Percentiles rank a stretch among this genome's conserved stretches.
phyloP scores from a whole-genome alignment of 2,329 filamentous ascomycete genomes.

The Tolypocladium ovalisporum region DNA sequence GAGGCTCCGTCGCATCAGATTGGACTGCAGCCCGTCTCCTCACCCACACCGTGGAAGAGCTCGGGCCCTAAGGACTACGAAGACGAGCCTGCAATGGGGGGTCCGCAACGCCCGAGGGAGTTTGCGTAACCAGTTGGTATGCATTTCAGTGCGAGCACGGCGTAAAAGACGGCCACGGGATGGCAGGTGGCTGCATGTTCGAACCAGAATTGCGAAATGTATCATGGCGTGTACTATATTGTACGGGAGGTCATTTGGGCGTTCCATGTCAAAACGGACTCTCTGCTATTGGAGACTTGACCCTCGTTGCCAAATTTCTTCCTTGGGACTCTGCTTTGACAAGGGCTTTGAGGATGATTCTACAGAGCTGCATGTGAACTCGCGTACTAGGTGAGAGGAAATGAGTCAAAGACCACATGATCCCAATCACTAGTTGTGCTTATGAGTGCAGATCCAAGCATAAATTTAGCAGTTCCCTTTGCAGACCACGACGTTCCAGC shows the following conservation, averaged over 20 bases:
- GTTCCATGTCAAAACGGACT: background rate
- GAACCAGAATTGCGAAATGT: background rate
- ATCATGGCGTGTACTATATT: background rate
- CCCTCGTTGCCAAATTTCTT: background rate
- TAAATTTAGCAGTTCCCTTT: too few relatives aligned
- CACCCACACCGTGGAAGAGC: conserved; percentile 14
- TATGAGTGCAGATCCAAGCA: too few relatives aligned
- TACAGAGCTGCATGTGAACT: background rate
- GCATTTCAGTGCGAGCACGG: background rate
- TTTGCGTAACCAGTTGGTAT: conserved; percentile 11
- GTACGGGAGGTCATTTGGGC: background rate
- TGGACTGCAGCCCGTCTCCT: conserved; percentile 16
- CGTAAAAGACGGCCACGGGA: background rate
- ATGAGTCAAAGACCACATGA: too few relatives aligned
- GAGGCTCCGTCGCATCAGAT: conserved; percentile 20
- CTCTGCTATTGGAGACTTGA: background rate
- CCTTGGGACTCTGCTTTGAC: background rate
- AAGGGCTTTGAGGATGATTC: background rate
- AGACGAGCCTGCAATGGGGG: conserved; percentile 18
- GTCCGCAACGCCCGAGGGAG: conserved; percentile 20
- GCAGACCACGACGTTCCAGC: too few relatives aligned
- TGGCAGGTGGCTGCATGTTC: background rate
- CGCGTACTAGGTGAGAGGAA: too few relatives aligned
- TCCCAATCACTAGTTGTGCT: too few relatives aligned
- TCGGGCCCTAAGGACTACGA: conserved; percentile 17